Conservation (phyloP, 192 early-diverging fungal species). For the Backusella tuberculispora region DNA sequence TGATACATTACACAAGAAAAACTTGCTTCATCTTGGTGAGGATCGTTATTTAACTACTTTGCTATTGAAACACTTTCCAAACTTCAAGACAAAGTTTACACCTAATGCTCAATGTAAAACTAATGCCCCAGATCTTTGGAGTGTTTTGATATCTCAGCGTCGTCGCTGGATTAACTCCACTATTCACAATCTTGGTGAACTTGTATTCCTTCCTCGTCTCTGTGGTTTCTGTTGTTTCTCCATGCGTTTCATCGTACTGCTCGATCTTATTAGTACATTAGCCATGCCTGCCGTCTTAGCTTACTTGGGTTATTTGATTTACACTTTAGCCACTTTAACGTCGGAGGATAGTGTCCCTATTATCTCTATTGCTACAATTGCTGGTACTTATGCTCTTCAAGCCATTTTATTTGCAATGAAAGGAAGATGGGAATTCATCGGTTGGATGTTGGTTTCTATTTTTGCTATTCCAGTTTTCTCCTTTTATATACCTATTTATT, state of each 20-base stretch:
- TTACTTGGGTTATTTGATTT: constrained; percentile 87
- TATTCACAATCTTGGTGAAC: constrained; percentile 96
- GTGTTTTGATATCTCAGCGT: constrained; percentile 93
- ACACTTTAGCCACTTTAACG: constrained; percentile 55
- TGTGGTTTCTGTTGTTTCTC: constrained; percentile 99
- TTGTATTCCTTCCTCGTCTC: constrained; percentile 90
- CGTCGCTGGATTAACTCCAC: constrained; percentile 99
- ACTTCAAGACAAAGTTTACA: constrained; percentile 92
- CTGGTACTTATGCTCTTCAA: constrained; percentile 87
- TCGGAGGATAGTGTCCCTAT: constrained; percentile 68
- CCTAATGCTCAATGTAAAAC: constrained; percentile 92
- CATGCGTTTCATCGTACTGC: constrained; percentile 94
- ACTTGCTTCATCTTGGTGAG: constrained; percentile 97
- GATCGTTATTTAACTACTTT: constrained; percentile 95
- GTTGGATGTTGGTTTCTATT: constrained; percentile 97
- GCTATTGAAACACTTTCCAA: constrained; percentile 96
- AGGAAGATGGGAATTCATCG: constrained; percentile 84
- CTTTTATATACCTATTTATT: constrained; percentile 82
- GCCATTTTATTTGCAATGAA: constrained; percentile 79
- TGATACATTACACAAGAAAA: constrained; percentile 98
- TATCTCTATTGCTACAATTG: constrained; percentile 85
- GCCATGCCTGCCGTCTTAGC: constrained; percentile 91
- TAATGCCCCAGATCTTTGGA: constrained; percentile 92
- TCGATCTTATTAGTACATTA: constrained; percentile 91
- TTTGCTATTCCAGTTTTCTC: constrained; percentile 90